phyloP scores from a whole-genome alignment of 2,329 filamentous ascomycete species.

The Pezicula carpinea region DNA sequence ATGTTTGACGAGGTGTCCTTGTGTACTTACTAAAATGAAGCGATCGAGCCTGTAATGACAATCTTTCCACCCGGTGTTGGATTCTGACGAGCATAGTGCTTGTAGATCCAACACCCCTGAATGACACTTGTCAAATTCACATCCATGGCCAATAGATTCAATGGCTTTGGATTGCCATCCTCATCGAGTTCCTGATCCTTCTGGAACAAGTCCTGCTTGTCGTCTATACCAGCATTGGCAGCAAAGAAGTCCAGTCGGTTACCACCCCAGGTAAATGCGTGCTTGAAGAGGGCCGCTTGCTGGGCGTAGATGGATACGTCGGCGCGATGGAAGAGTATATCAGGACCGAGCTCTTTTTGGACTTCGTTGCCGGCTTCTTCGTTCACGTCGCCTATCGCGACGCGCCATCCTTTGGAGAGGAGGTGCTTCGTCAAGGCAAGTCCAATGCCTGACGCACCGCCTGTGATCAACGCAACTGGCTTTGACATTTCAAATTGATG shows the following conservation, averaged over 20 bases:
- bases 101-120: conserved; percentile 37
- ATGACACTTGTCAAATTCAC: conserved; percentile 37
- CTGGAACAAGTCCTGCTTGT: conserved; percentile 31
- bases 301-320: conserved; percentile 36
- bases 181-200: conserved; percentile 25
- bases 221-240: conserved; percentile 38
- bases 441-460: conserved; percentile 39
- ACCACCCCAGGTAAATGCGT: conserved; percentile 33
- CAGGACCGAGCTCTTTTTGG: conserved; percentile 8
- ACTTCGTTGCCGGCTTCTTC: conserved; percentile 8
- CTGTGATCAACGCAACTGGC: conserved; percentile 39
- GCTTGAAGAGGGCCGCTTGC: conserved; percentile 34
- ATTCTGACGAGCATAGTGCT: conserved; percentile 36
- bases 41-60: conserved; percentile 33
- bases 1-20: too few species aligned
- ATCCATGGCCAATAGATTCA: conserved; percentile 33
- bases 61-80: conserved; percentile 31
- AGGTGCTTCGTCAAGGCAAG: conserved; percentile 38
- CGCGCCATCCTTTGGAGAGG: conserved; percentile 31
- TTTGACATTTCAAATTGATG: conserved; percentile 8
- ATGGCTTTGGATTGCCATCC: conserved; percentile 24
- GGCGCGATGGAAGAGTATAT: conserved; percentile 14
- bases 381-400: conserved; percentile 41
- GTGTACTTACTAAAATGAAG: conserved; percentile 30
- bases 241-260: conserved; percentile 35